Percentiles rank a stretch among this genome's conserved stretches.
These are phyloP conservation scores for Suillus fuscotomentosus DNA, from an alignment of 768 basidiomycete genomes.

Conservation along the genomic window DNA sequence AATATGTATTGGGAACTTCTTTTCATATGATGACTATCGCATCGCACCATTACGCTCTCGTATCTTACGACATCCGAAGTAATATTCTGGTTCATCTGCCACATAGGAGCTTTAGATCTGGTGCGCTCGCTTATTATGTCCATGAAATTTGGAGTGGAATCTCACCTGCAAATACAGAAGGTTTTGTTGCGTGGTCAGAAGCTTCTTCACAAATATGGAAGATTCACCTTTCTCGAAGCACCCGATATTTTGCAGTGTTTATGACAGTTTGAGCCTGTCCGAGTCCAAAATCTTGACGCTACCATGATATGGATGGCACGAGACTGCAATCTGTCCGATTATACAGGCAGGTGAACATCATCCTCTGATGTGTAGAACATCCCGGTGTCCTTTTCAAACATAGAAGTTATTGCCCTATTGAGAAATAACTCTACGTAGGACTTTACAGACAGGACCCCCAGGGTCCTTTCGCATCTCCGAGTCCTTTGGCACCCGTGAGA, in stretches of 20 bases:
- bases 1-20: neutral
- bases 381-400: neutral
- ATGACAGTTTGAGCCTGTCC: neutral
- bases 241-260: conserved; percentile 2
- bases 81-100: neutral
- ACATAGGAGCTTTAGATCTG: neutral
- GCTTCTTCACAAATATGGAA: neutral
- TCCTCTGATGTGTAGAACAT: neutral
- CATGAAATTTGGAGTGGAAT: neutral
- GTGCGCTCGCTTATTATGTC: neutral
- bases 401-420: no score
- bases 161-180: neutral
- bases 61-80: neutral
- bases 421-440: no score
- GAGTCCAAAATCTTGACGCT: neutral
- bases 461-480: no score
- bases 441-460: no score
- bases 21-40: neutral
- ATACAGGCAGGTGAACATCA: neutral
- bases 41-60: neutral
- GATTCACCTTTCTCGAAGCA: neutral
- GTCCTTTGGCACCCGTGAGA: neutral
- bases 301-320: neutral
- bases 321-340: neutral
- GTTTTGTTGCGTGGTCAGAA: neutral